Conservation (phyloP, 805 yeast species). For the Wickerhamia fluorescens region DNA sequence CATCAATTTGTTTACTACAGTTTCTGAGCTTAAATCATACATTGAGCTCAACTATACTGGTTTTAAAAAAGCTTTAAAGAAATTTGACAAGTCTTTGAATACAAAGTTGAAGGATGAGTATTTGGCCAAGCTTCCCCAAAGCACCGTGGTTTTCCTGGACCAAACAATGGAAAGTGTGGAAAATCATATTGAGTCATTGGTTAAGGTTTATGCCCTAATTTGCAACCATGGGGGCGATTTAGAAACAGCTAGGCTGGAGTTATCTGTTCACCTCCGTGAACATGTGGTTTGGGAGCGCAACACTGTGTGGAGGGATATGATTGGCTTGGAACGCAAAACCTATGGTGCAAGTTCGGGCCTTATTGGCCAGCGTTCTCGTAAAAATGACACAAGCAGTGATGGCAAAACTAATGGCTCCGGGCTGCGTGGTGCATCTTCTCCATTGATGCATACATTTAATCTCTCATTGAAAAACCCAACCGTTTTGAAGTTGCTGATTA, state of each 20-base stretch:
- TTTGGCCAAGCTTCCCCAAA: constrained; percentile 38
- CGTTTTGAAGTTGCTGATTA: constrained; percentile 38
- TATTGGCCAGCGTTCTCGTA: constrained; percentile 1
- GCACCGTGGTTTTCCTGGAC: constrained; percentile 32
- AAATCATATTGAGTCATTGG: constrained; percentile 24
- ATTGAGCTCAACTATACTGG: constrained; percentile 48
- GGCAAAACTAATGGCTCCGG: constrained; percentile 1
- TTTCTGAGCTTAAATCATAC: constrained; percentile 44
- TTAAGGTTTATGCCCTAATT: constrained; percentile 31
- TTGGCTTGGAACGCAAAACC: constrained; percentile 38
- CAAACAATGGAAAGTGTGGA: constrained; percentile 24
- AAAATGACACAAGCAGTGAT: constrained; percentile 4
- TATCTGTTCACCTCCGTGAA: constrained; percentile 50
- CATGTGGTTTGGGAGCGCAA: constrained; percentile 52
- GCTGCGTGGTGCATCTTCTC: background rate
- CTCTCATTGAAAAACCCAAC: constrained; percentile 27
- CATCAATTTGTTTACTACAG: constrained; percentile 37
- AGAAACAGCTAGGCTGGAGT: constrained; percentile 43
- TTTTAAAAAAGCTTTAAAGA: constrained; percentile 46
- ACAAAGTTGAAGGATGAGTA: constrained; percentile 36
- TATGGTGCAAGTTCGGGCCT: constrained; percentile 26
- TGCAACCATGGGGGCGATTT: constrained; percentile 28
- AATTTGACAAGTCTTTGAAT: constrained; percentile 45
- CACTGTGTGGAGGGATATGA: constrained; percentile 52
- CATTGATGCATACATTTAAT: constrained; percentile 9